Base-by-base conservation (phyloP, 805 yeast species). In the Candida silvicultrix region DNA sequence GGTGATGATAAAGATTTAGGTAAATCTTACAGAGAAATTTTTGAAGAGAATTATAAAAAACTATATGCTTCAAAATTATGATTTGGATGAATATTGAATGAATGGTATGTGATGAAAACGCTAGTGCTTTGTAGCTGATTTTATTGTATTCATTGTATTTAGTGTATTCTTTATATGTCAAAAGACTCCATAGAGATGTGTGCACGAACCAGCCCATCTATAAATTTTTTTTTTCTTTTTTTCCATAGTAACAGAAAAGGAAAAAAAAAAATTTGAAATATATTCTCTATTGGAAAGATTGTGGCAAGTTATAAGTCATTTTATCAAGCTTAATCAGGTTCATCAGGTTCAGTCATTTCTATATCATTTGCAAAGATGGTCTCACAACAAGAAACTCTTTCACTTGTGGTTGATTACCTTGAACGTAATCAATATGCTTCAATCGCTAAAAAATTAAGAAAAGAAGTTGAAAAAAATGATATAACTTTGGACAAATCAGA, bases 401-500 rank as follows among this genome's bases (percentile, higher is more conserved):
- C 54, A 1, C 48, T 57, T 15, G 49, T 59, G 19, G 43, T 50
- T 18, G 62, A 52, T 42, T 59, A 56, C 34, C 41, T 59, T 35
- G 47, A 51, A 31, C 57, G 58, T 48, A 51, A 54, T 36, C 52
- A 50, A 19, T 49, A 51, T 32, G 37, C 42, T 4, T 46, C 47
- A 8, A 46, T 49, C 20, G 55, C 50, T 15, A 42, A 48, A 9
- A 53, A 53, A 25, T 38, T 59, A 42, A 41, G 46, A 25, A 53
- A 56, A 41, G 52, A 51, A 25, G 53, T 54, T 11, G 38, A 35
- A 8, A 57, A 57, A 48, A 52, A 53, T 41, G 45, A 42, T 19
- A 38, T 55, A 12, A 40, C 31, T 15, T 38, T 57, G n/a, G 45
- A 40, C 23, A 45, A 47, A 2, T 32, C 39, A 12, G 41, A 43